Conservation (phyloP, 1,139 yeast genomes). For the Yamadazyma dushanensis region DNA sequence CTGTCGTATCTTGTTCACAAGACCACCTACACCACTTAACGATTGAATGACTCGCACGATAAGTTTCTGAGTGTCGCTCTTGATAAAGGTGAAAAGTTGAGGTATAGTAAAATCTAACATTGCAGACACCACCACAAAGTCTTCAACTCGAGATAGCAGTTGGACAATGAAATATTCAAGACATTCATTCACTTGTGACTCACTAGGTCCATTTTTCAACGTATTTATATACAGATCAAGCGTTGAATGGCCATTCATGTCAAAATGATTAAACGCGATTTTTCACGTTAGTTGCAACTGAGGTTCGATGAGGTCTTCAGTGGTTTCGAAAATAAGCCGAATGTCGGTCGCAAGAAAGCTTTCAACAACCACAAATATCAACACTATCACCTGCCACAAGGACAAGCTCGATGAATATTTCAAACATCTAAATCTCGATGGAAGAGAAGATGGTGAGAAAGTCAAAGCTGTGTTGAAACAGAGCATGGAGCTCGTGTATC, state of each 20-base stretch:
- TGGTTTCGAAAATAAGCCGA: no score
- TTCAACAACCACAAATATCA: not conserved
- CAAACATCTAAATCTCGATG: conserved; percentile 17
- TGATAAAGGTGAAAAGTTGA: conserved; percentile 9
- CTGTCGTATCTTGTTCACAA: conserved; percentile 4
- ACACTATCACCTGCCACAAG: not conserved
- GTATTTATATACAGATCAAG: not conserved
- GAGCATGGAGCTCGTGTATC: conserved; percentile 29
- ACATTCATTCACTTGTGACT: not conserved
- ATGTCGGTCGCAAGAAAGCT: no score
- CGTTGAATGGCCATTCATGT: not conserved
- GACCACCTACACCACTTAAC: conserved; percentile 5
- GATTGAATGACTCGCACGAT: not conserved
- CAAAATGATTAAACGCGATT: conserved; percentile 5
- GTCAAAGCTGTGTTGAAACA: conserved; percentile 20
- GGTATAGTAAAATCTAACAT: conserved; percentile 36
- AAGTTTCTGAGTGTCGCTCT: not conserved
- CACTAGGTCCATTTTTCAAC: not conserved
- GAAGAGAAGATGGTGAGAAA: conserved; percentile 15
- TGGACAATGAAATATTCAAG: conserved; percentile 7
- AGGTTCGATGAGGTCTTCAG: no score
- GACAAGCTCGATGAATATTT: conserved; percentile 19
- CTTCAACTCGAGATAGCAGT: not conserved
- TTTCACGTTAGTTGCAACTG: no score
- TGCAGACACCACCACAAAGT: conserved; percentile 11